Evolutionary conservation across 495 filamentous ascomycete species (phyloP), one percentile per base, ranked within the genome.

Genomic region (Poronia punctata): DNA sequence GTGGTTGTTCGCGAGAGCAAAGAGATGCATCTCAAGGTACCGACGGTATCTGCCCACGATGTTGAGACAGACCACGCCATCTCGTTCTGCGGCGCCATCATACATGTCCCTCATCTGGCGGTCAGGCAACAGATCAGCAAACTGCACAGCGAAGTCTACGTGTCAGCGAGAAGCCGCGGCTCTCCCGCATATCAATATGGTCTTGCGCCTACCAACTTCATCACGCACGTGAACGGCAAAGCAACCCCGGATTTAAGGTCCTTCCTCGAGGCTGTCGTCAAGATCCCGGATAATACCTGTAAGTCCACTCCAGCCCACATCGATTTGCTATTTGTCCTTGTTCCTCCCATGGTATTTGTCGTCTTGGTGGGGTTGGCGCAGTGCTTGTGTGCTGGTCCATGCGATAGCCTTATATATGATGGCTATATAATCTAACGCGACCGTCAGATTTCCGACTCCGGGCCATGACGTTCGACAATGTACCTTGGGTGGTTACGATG

Each of bases 401-500:
- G 30, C 17, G 9, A 0, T 23, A 2, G 29, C 22, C 10, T 6
- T 26, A 26, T 40, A 10, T 12, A 22, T 37, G 11, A 35, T 43
- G 4, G 7, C 7, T 28, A 15, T n/a, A 16, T 28, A 28, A 32
- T 23, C 50, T 56, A 44, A 58, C 33, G 20, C 14, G 14, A 8
- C 17, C 16, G 42, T 17, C 17, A 80, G 76, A 98, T 66, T 96
- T 98, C 79, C 78, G 93, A 16, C 71, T 99, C 10, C 82, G 84
- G 46, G 86, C 89, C 7, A 84, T 95, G 56, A 97, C 92, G 2
- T 99, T 97, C 54, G 92, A 99, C 58, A 93, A 92, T 47, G 88
- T 97, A 11, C 90, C 88, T 10, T 99, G 89, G 84, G 86, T 97
- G 17, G 84, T 92, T 14, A 96, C 90, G 18, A 96, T 99, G 81